Percentiles rank a stretch among this genome's conserved stretches.
phyloP scores from a whole-genome alignment of 2,329 filamentous ascomycete species.

The Paraphoma chrysanthemicola region DNA sequence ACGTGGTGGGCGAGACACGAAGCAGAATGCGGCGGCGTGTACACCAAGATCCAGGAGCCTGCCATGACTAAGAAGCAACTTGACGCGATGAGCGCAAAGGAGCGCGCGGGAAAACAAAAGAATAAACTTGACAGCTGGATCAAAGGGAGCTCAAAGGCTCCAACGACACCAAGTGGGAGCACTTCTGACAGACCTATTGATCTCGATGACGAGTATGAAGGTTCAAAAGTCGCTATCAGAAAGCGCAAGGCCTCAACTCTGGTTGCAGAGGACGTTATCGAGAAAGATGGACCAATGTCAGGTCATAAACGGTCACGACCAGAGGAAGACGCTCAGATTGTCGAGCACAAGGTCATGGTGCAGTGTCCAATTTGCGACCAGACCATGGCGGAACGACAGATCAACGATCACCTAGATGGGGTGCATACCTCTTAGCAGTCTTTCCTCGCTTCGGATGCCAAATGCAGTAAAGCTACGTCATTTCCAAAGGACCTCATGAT shows the following conservation, averaged over 20 bases:
- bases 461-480: no score
- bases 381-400: slow-evolving; percentile 35
- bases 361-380: slow-evolving; percentile 50
- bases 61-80: slow-evolving; percentile 52
- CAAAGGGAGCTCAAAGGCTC: slow-evolving; percentile 23
- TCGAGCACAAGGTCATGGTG: slow-evolving; percentile 33
- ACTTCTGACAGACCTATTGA: slow-evolving; percentile 11
- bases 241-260: slow-evolving; percentile 13
- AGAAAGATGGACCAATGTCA: slow-evolving; percentile 1
- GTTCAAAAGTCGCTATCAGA: slow-evolving; percentile 9
- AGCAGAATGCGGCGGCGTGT: slow-evolving; percentile 51
- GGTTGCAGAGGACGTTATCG: slow-evolving; percentile 5
- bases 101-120: slow-evolving; percentile 52
- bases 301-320: slow-evolving; percentile 26
- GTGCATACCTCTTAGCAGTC: slow-evolving; percentile 21
- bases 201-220: slow-evolving; percentile 14
- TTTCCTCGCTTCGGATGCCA: no score
- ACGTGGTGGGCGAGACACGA: slow-evolving; percentile 51
- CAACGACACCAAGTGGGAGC: slow-evolving; percentile 13
- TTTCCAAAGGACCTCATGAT: no score
- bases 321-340: slow-evolving; percentile 14
- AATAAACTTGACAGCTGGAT: slow-evolving; percentile 54
- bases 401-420: slow-evolving; percentile 51
- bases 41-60: slow-evolving; percentile 51
- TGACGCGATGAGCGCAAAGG: slow-evolving; percentile 46